Evolutionary conservation across 169 alveolate genomes (phyloP).

Genomic region (Theileria equi): DNA sequence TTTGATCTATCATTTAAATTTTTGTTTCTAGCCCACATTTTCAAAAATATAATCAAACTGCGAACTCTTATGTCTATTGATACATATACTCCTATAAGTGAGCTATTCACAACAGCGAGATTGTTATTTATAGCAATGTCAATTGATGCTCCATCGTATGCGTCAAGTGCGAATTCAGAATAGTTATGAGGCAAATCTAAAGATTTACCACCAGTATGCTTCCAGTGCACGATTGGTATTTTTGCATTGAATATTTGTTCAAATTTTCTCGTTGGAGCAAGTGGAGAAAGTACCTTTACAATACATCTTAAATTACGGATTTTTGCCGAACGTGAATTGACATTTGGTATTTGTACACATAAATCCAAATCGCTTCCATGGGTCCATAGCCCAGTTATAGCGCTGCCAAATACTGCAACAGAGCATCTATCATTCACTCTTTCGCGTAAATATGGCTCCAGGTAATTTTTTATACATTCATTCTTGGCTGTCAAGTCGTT

Average conservation of each 20-base stretch:
- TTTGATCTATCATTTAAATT: constrained; percentile 74
- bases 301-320: constrained; percentile 67
- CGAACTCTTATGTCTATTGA: constrained; percentile 75
- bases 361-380: constrained; percentile 75
- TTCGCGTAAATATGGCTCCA: constrained; percentile 36
- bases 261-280: constrained; percentile 65
- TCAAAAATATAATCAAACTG: constrained; percentile 69
- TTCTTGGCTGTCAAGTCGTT: constrained; percentile 8
- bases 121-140: constrained; percentile 78
- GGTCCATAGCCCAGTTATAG: constrained; percentile 77
- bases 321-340: constrained; percentile 65
- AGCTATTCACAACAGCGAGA: constrained; percentile 74
- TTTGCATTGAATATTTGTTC: constrained; percentile 77
- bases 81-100: constrained; percentile 72
- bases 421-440: constrained; percentile 49
- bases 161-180: constrained; percentile 11
- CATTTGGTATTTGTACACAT: constrained; percentile 74
- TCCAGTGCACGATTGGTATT: constrained; percentile 78
- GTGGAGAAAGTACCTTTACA: constrained; percentile 57
- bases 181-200: neutral
- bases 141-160: constrained; percentile 36
- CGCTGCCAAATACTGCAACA: constrained; percentile 67
- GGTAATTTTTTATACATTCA: neutral
- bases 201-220: neutral
- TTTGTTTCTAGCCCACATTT: constrained; percentile 76